phyloP scores from a whole-genome alignment of 108 stramenopile species.

The Nitzschia sp. region DNA sequence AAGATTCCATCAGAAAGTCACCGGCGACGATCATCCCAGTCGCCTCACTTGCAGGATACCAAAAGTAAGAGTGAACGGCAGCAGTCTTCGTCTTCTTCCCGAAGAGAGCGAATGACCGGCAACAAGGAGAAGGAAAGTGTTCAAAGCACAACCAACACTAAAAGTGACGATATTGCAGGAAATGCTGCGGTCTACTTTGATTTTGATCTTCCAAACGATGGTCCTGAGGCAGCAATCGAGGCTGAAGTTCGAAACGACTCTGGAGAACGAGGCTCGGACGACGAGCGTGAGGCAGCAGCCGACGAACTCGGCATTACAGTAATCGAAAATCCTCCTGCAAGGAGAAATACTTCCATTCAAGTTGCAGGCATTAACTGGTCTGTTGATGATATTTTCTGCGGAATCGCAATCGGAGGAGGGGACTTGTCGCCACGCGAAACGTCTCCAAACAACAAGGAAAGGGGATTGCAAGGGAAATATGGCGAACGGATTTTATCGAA shows the following conservation, averaged over 20 bases:
- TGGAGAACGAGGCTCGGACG: not conserved
- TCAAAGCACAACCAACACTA: not conserved
- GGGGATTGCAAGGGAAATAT: not conserved
- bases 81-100: not conserved
- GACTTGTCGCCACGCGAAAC: not conserved
- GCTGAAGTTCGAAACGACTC: not conserved
- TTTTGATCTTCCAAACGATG: constrained; percentile 13
- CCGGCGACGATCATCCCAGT: not conserved
- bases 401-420: not conserved
- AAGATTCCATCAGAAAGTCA: constrained; percentile 1
- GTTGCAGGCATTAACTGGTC: constrained; percentile 8
- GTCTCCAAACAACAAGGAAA: not conserved
- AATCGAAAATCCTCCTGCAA: not conserved
- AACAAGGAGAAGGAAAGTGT: not conserved
- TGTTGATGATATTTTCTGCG: constrained; percentile 11
- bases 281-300: not conserved
- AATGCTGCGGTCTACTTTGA: constrained; percentile 6
- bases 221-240: constrained; percentile 1
- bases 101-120: not conserved
- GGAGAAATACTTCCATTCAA: not conserved
- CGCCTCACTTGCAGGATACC: not conserved
- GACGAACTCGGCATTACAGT: not conserved
- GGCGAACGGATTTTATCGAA: not conserved
- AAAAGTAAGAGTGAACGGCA: not conserved
- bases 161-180: constrained; percentile 1